Evolutionary conservation across 345 rosid genomes (phyloP), one percentile per base, ranked within the genome.

Genomic region (Citrus medica): DNA sequence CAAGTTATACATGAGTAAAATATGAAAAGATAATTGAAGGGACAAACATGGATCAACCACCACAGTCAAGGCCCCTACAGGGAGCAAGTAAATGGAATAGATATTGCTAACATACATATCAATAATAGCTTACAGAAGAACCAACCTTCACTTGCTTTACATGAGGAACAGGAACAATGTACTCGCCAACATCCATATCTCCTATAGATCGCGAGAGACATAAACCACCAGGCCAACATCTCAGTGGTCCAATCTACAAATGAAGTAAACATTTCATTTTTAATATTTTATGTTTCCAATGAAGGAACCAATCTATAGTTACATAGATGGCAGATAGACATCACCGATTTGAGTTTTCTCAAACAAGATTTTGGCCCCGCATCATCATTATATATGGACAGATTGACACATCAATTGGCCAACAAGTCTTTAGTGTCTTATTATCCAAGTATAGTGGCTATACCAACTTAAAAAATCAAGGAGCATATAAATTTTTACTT

Each of bases 221-320:
- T 79, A 97, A 83, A 78, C 99, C 99, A 80, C 99, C 99, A 53
- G 99, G 99, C 99, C 99, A 97, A 90, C 99, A 97, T 86, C 99
- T 88, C 84, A 97, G 79, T 22, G 99, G 99, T 76, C 98, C 99
- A 88, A 97, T 91, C 99, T 97, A 83, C 67, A 85, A 79, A 33
- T 81, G 51, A 19, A 78, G n/a, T 75, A 71, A 4, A 74, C 71
- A 69, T 78, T 28, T 72, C 28, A 24, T 27, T 67, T 14, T 24
- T 19, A 67, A 74, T 12, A 40, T 53, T 51, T 46, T 61, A 64
- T 48, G 42, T n/a, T 63, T 60, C 48, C 19, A 4, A 75, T 1
- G 12, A 58, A 73, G 76, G 27, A 77, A 77, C 67, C 19, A 28
- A 48, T 77, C 33, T 22, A 73, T 27, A 7, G 33, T 19, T 22